Evolutionary conservation across 805 yeast species (phyloP).

Genomic region (Wickerhamiella brachini): DNA sequence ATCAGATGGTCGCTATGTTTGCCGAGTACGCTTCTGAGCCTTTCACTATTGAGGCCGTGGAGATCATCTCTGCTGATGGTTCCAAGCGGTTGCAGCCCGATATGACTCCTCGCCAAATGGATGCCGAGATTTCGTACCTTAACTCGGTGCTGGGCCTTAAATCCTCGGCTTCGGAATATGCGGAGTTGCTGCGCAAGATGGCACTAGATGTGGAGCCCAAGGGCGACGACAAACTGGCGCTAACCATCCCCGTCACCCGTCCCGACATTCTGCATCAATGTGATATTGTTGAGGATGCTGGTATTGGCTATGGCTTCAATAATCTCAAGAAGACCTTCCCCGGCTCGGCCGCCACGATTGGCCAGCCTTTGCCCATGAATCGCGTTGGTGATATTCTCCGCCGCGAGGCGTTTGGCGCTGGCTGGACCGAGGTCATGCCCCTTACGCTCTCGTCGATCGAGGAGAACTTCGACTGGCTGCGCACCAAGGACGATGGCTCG

Average conservation of each 20-base stretch:
- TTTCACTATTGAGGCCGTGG: slow-evolving; percentile 81
- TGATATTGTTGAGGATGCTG: slow-evolving; percentile 98
- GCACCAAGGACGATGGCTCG: slow-evolving; percentile 46
- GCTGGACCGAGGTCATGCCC: slow-evolving; percentile 94
- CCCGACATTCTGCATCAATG: slow-evolving; percentile 93
- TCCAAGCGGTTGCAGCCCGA: slow-evolving; percentile 68
- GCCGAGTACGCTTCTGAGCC: slow-evolving; percentile 70
- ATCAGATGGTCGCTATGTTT: slow-evolving; percentile 91
- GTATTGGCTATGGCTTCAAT: slow-evolving; percentile 89
- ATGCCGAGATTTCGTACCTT: slow-evolving; percentile 70
- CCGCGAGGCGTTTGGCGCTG: slow-evolving; percentile 81
- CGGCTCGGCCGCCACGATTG: slow-evolving; percentile 61
- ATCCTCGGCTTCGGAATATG: slow-evolving; percentile 52
- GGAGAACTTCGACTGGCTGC: slow-evolving; percentile 84
- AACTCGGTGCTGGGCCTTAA: slow-evolving; percentile 86
- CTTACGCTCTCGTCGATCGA: slow-evolving; percentile 91
- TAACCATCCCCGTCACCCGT: slow-evolving; percentile 81
- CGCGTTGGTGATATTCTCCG: slow-evolving; percentile 84
- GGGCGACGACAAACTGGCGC: slow-evolving; percentile 39
- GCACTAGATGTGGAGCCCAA: slow-evolving; percentile 49
- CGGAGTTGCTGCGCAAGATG: slow-evolving; percentile 63
- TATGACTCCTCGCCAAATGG: slow-evolving; percentile 48
- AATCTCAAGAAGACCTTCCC: slow-evolving; percentile 72
- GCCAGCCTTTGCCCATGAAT: slow-evolving; percentile 81
- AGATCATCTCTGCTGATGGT: slow-evolving; percentile 62